These are phyloP conservation scores for Nidularia pulvinata DNA, from an alignment of 768 basidiomycete species.

Conservation along the genomic window DNA sequence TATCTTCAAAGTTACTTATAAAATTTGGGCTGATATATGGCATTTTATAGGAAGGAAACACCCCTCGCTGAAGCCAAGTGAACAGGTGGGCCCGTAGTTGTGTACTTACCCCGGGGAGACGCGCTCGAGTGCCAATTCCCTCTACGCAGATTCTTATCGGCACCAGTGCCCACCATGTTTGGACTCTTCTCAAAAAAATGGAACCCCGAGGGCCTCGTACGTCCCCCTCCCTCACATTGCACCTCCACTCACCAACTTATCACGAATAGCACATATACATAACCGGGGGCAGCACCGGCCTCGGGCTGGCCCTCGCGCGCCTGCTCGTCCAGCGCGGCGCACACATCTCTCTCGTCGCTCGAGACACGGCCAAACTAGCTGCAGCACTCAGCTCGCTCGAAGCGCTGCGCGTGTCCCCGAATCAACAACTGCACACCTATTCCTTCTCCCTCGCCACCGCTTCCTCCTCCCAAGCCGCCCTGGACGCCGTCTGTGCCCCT, in stretches of 20 bases:
- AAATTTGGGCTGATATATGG: too few species aligned
- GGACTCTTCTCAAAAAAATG: neutral
- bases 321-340: slow-evolving; percentile 71
- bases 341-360: slow-evolving; percentile 83
- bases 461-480: slow-evolving; percentile 53
- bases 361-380: slow-evolving; percentile 64
- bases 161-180: neutral
- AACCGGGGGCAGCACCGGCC: slow-evolving; percentile 82
- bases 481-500: slow-evolving; percentile 56
- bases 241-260: neutral
- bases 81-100: too few species aligned
- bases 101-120: too few species aligned
- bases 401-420: slow-evolving; percentile 52
- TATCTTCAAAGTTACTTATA: too few species aligned
- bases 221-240: neutral
- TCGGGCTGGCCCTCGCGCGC: slow-evolving; percentile 75
- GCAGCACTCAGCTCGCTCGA: slow-evolving; percentile 62
- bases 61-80: too few species aligned
- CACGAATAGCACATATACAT: slow-evolving; percentile 74
- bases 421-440: slow-evolving; percentile 65
- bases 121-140: too few species aligned
- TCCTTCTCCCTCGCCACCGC: slow-evolving; percentile 64
- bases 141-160: too few species aligned
- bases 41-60: too few species aligned
- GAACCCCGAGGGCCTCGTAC: neutral